Base-by-base conservation (phyloP, 2,329 filamentous ascomycete species). In the Neopestalotiopsis sp. region DNA sequence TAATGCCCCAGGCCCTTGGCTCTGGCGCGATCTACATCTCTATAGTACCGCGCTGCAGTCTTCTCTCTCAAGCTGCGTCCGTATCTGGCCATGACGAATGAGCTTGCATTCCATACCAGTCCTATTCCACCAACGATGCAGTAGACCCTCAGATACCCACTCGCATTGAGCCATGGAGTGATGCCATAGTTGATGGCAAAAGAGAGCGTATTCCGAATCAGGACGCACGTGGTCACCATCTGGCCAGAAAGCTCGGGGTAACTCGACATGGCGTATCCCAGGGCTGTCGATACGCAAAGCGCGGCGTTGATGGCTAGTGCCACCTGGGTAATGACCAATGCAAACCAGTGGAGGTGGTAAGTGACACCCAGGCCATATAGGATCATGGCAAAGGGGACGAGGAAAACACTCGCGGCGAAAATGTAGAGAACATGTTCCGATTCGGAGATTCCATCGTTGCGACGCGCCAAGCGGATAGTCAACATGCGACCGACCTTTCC, bases 131-230 rank as follows among this genome's bases (percentile, higher is more conserved):
- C 76, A 28, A 75, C 74, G 65, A 73, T 78, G 14, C 85, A 77
- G 63, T 84, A 85, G 67, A 81, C 83, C 68, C 84, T 81, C 71
- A 83, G 82, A 65, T 81, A 81, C 2, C 82, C 82, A 32, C 84
- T 67, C 42, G 81, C 73, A 4, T 79, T 67, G 32, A 85, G 72
- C 83, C 83, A 85, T 0, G 83, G 83, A 0, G 82, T 86, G 64
- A 86, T 83, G 1, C 80, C 80, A 66, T 81, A 82, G 32, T 79
- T 76, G 65, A 82, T 77, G 32, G 79, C 80, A 67, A 82, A 82
- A n/a, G 77, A 77, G 73, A 82, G 75, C 1, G 79, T 81, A 68
- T 82, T 82, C 10, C 80, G 76, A 24, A 84, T 77, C 7, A 84
- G 67, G 20, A 84, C 84, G 49, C 81, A 75, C 0, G 81, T 79